These are phyloP conservation scores for Pseudocercospora musae DNA, from an alignment of 2,329 filamentous ascomycete genomes.

Conservation along the genomic window DNA sequence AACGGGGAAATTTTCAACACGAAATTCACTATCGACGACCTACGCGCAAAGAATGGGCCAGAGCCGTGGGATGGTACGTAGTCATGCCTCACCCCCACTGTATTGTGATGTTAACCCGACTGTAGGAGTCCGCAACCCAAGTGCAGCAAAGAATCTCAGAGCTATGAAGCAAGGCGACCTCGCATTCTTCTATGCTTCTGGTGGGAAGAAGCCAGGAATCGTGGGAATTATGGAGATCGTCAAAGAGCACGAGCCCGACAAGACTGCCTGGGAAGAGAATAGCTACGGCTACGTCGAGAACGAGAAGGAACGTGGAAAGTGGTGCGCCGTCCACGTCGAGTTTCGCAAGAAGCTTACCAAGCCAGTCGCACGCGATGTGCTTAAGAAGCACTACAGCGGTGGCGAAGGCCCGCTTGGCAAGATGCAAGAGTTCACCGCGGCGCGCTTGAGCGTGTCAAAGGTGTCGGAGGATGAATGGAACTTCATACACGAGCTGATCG, in stretches of 20 bases:
- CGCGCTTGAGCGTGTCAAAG: constrained; percentile 75
- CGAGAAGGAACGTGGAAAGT: constrained; percentile 69
- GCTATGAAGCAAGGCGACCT: constrained; percentile 88
- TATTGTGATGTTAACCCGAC: background rate
- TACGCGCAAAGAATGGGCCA: constrained; percentile 67
- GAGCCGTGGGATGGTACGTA: constrained; percentile 86
- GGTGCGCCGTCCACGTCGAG: constrained; percentile 85
- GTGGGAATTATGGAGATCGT: constrained; percentile 69
- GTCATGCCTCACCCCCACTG: background rate
- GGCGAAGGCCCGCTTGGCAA: constrained; percentile 47
- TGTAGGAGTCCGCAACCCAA: constrained; percentile 46
- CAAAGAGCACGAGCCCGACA: constrained; percentile 74
- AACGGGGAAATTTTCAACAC: constrained; percentile 86
- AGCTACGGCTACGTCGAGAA: constrained; percentile 82
- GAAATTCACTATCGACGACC: constrained; percentile 89
- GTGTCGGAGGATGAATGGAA: constrained; percentile 65
- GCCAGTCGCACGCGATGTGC: constrained; percentile 65
- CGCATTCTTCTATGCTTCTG: constrained; percentile 96
- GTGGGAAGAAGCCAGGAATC: constrained; percentile 84
- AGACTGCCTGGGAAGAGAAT: constrained; percentile 66
- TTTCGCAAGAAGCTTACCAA: constrained; percentile 79
- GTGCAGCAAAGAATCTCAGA: constrained; percentile 82
- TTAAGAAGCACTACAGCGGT: constrained; percentile 61
- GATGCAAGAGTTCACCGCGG: constrained; percentile 81
- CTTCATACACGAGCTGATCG: constrained; percentile 47